phyloP scores from a whole-genome alignment of 345 rosid species.

The Hibiscus tridactylites region DNA sequence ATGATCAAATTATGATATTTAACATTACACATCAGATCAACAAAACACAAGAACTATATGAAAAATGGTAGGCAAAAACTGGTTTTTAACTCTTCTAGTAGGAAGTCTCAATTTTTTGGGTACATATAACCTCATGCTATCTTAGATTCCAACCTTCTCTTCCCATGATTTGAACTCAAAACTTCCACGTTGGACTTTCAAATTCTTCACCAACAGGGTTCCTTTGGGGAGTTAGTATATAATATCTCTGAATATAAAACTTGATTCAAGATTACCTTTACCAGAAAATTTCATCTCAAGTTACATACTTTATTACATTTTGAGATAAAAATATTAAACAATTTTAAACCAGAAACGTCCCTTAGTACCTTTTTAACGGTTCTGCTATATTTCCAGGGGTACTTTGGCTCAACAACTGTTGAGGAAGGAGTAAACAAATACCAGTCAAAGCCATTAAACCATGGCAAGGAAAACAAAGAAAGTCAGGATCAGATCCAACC shows the following conservation, averaged over 20 bases:
- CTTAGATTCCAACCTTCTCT: background rate
- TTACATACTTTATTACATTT: background rate
- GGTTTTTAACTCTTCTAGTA: conserved; percentile 1
- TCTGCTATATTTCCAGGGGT: conserved; percentile 22
- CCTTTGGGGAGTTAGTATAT: background rate
- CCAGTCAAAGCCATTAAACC: background rate
- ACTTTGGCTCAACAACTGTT: conserved; percentile 38
- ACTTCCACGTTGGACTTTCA: background rate
- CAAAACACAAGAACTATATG: background rate
- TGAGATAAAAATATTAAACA: background rate
- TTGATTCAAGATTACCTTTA: background rate
- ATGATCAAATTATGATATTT: background rate
- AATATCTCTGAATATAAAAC: background rate
- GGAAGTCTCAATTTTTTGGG: background rate
- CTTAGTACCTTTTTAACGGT: conserved; percentile 41
- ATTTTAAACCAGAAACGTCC: conserved; percentile 1
- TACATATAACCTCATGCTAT: background rate
- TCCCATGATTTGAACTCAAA: background rate
- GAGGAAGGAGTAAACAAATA: conserved; percentile 12
- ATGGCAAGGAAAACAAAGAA: background rate
- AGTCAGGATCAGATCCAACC: background rate
- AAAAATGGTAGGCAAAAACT: background rate
- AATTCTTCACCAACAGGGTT: background rate
- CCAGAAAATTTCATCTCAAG: conserved; percentile 3
- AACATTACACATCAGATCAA: background rate